Conservation (phyloP, 768 basidiomycete species). For the Mycena amicta region DNA sequence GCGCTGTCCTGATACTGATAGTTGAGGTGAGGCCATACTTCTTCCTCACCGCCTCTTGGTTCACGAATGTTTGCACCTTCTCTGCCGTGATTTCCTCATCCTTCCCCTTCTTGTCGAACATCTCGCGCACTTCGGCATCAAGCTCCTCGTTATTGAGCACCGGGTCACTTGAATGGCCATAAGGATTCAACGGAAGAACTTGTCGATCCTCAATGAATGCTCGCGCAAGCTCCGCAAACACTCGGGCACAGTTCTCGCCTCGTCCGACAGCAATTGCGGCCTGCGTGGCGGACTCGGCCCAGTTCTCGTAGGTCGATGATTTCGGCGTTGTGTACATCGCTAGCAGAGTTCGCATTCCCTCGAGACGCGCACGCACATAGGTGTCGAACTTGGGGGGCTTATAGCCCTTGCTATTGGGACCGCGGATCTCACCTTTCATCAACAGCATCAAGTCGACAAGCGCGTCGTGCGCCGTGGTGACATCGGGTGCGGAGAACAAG, state of each 20-base stretch:
- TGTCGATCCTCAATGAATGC: conserved; percentile 1
- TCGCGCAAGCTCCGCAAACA: neutral
- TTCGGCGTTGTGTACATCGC: conserved; percentile 8
- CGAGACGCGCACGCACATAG: neutral
- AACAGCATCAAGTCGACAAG: neutral
- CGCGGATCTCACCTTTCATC: neutral
- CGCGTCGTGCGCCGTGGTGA: neutral
- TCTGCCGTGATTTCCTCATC: conserved; percentile 25
- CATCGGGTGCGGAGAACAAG: neutral
- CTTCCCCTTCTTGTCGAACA: too few relatives aligned
- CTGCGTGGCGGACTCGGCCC: conserved; percentile 10
- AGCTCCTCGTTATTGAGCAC: conserved; percentile 10
- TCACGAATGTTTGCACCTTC: conserved; percentile 24
- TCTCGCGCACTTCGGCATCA: neutral
- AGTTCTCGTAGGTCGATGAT: conserved; percentile 6
- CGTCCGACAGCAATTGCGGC: conserved; percentile 3
- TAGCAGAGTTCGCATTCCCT: conserved; percentile 7
- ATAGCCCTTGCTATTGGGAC: neutral
- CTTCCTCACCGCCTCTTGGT: conserved; percentile 9
- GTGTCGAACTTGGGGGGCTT: neutral
- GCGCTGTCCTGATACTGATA: conserved; percentile 26
- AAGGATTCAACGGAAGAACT: conserved; percentile 14
- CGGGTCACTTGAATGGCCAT: conserved; percentile 15
- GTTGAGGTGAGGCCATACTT: conserved; percentile 18
- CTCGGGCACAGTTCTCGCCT: conserved; percentile 8